These are phyloP conservation scores for Chrysanthemum seticuspe DNA, from an alignment of 129 eudicot genomes.

Conservation along the genomic window DNA sequence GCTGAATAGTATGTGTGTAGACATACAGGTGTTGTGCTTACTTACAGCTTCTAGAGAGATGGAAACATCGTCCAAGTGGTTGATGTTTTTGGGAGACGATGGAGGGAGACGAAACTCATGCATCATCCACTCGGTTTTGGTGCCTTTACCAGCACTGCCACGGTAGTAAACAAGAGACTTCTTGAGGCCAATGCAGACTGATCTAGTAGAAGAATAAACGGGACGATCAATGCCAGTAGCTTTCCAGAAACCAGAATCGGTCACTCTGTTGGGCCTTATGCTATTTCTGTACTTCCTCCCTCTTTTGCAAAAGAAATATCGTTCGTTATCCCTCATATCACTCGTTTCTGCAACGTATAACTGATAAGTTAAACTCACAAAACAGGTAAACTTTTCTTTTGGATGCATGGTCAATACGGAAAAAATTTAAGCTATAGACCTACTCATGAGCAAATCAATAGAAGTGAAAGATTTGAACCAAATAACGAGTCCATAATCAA, in stretches of 20 bases:
- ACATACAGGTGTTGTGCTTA: conserved; percentile 19
- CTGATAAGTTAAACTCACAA: neutral
- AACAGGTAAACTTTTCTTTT: neutral
- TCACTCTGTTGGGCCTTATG: conserved; percentile 85
- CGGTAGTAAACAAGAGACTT: conserved; percentile 76
- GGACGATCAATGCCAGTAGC: conserved; percentile 92
- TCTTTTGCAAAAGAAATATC: conserved; percentile 91
- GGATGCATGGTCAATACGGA: too few relatives aligned
- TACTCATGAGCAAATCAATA: too few relatives aligned
- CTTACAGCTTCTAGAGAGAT: conserved; percentile 70
- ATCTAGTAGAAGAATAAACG: conserved; percentile 43
- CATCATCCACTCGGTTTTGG: conserved; percentile 95
- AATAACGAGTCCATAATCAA: too few relatives aligned
- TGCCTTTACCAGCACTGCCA: conserved; percentile 80
- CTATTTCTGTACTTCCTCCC: conserved; percentile 95
- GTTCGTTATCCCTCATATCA: conserved; percentile 66
- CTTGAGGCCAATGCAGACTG: conserved; percentile 65
- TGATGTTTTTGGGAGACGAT: conserved; percentile 12
- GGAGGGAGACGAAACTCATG: conserved; percentile 80
- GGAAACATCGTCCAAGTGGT: conserved; percentile 22
- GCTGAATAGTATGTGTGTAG: neutral
- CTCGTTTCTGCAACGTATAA: conserved; percentile 45
- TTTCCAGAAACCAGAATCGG: conserved; percentile 95
- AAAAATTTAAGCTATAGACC: too few relatives aligned
- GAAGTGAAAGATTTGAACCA: too few relatives aligned